Evolutionary conservation across 768 basidiomycete genomes (phyloP), one percentile per base, ranked within the genome.

Genomic region (Suillus weaverae): DNA sequence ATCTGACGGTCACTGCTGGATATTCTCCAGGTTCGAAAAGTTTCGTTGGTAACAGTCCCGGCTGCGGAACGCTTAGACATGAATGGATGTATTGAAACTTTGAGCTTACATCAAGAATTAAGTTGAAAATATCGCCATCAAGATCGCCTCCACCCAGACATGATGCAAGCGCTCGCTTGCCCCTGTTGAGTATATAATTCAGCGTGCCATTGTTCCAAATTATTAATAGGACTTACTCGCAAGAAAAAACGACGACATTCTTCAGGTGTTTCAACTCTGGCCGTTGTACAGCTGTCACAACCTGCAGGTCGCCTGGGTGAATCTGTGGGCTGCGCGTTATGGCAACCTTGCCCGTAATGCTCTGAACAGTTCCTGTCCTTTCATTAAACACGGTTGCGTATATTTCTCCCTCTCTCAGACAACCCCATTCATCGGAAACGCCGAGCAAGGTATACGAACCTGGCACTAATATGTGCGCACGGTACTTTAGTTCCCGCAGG

Each of bases 121-220:
- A 66, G 63, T 86, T 86, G 64, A 86, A 89, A 11, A 78, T 72
- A 63, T 89, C 88, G 30, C 89, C 89, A 70, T 91, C 89, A 11
- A 90, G 76, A 70, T 91, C 90, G 0, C 89, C 89, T 1, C 89
- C 89, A 4, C 89, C 88, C 0, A 89, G 79, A 64, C 79, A 87
- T 4, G 87, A 86, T 0, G 88, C 84, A 18, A 90, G 69, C 0
- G 90, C 87, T 20, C 89, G 81, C 18, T 72, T 61, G 8, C 89
- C 89, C 26, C 57, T 59, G 57, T 32, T 2, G 18, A 41, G 1
- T 3, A 41, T 20, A 2, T 32, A n/a, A 32, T 16, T 41, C 18
- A 41, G 39, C 9, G 18, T n/a, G 26, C 6, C 26, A 32, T 59
- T 20, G 18, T 20, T 20, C 10, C 6, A 2, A 41, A 41, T 5